Base-by-base conservation (phyloP, 2,329 filamentous ascomycete species). In the Chalaropsis ovoidea region DNA sequence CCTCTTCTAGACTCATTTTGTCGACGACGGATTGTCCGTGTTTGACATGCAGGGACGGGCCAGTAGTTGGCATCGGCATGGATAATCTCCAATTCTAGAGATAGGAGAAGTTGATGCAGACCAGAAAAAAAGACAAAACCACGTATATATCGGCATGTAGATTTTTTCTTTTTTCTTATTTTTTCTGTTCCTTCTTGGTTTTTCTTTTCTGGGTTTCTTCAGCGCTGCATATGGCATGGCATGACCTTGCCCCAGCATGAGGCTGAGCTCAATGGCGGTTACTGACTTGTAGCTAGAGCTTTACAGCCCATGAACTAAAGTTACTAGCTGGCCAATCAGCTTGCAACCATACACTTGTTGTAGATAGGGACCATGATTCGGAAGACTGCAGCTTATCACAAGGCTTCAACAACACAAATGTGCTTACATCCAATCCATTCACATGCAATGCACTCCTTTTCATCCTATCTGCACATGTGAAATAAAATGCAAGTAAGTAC, bases 11-110 rank as follows among this genome's bases (percentile, higher is more conserved):
- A 39, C 27, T 58, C 27, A n/a, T n/a, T 39, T 31, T 58, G 27
- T 31, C n/a, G 54, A 58, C 54, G n/a, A 58, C 54, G 54, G 54
- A 39, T 58, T 58, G 27, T 11, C 54, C 27, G 54, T 39, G 54
- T 58, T 58, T 58, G 54, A 58, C 54, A 58, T 35, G 13, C 17
- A 39, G 31, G 54, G 5, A 58, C 54, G 27, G 54, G 27, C 54
- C 54, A 58, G 54, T 19, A 15, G 24, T 19, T 58, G 54, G 54
- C 54, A 39, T 35, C 54, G 54, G 13, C 27, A 58, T 39, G 17
- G 54, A 58, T 47, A 47, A 47, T 47, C 43, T 17, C 43, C 15
- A 47, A 47, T 17, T 13, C 43, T 19, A 7, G 35, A 39, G 35
- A 39, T 52, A 24, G 19, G 19, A 13, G 47, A 52, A 52, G 15